These are phyloP conservation scores for Aquilaria agallochum DNA, from an alignment of 441 rosid species.

Conservation along the genomic window DNA sequence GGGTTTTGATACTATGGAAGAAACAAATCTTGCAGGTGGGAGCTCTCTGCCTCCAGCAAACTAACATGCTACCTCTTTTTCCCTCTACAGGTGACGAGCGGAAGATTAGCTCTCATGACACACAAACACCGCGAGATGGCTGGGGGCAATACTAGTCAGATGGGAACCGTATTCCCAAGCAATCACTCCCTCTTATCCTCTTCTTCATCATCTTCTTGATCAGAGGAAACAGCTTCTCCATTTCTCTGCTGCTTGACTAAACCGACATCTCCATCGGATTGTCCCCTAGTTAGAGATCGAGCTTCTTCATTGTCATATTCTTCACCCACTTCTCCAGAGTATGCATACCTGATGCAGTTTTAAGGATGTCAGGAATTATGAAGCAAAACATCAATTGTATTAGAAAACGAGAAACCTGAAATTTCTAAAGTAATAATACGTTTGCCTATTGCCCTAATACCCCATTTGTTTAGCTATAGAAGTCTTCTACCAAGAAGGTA, in stretches of 20 bases:
- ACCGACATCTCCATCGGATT: conserved; percentile 60
- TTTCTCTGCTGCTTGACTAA: conserved; percentile 53
- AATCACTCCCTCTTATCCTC: conserved; percentile 77
- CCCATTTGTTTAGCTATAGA: no score
- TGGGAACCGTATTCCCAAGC: neutral
- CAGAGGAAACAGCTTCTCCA: conserved; percentile 19
- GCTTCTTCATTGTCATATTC: conserved; percentile 68
- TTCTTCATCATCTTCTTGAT: conserved; percentile 54
- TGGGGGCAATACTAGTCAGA: neutral
- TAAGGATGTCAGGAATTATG: conserved; percentile 4
- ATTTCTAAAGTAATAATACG: no score
- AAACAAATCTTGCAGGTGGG: no score
- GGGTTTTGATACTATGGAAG: no score
- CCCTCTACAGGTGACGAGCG: conserved; percentile 1
- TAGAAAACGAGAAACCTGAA: no score
- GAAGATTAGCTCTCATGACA: neutral
- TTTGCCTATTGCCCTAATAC: no score
- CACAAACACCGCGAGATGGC: no score
- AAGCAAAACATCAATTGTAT: no score
- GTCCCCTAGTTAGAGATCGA: conserved; percentile 61
- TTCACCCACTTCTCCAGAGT: conserved; percentile 67
- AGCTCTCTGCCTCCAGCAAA: no score
- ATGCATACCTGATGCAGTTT: conserved; percentile 64
- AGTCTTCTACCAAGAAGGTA: neutral
- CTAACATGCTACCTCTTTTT: no score